phyloP scores from a whole-genome alignment of 371 early-diverging fungal species.

The Aphelidium insulamus region DNA sequence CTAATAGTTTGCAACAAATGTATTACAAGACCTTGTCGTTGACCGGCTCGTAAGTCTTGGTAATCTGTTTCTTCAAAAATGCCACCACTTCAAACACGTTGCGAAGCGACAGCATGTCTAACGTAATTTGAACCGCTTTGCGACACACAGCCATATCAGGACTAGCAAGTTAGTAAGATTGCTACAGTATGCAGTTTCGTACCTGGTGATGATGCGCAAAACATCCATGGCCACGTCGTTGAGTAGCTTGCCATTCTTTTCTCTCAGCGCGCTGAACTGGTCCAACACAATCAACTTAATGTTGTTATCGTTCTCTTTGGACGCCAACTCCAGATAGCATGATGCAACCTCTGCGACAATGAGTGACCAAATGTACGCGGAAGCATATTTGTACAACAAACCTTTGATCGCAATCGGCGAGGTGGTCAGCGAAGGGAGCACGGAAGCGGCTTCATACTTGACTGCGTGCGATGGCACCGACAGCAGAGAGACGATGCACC shows the following conservation, averaged over 20 bases:
- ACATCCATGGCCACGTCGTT: conserved; percentile 86
- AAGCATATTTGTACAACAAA: conserved; percentile 8
- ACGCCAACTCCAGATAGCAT: conserved; percentile 67
- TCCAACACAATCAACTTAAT: conserved; percentile 88
- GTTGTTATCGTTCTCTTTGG: conserved; percentile 90
- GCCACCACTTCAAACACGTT: conserved; percentile 81
- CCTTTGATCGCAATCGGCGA: conserved; percentile 75
- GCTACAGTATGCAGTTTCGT: neutral
- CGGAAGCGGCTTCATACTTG: conserved; percentile 88
- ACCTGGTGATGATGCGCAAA: conserved; percentile 59
- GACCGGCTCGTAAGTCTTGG: conserved; percentile 66
- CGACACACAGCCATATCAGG: conserved; percentile 90
- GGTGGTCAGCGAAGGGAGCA: conserved; percentile 62
- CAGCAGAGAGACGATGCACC: conserved; percentile 63
- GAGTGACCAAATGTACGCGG: neutral
- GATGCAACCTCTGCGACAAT: conserved; percentile 47
- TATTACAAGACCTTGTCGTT: conserved; percentile 43
- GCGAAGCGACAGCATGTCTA: conserved; percentile 67
- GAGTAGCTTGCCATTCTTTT: conserved; percentile 60
- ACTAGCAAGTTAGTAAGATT: conserved; percentile 12
- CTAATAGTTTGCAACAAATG: neutral
- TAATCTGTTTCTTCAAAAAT: conserved; percentile 77
- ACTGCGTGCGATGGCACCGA: conserved; percentile 60
- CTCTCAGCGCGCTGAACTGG: conserved; percentile 57
- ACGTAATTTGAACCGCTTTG: conserved; percentile 59